Evolutionary conservation across 176 grass and related monocot species (phyloP).

Genomic region (Oryza punctata): DNA sequence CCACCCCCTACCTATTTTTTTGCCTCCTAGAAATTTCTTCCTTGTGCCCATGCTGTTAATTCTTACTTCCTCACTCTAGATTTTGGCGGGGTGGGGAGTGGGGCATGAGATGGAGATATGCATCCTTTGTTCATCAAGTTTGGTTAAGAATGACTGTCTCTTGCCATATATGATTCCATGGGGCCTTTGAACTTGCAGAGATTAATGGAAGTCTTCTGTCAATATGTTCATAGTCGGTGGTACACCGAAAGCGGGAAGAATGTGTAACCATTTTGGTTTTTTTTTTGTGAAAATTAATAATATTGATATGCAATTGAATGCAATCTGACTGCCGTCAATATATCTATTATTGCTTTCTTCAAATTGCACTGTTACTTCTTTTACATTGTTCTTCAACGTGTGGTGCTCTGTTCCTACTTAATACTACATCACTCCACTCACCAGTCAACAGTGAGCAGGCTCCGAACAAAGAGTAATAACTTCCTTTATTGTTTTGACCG

Average conservation of each 20-base stretch:
- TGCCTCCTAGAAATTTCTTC: slow-evolving; percentile 48
- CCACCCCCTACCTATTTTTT: slow-evolving; percentile 33
- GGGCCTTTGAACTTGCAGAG: slow-evolving; percentile 39
- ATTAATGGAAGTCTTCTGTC: slow-evolving; percentile 39
- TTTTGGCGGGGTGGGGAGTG: slow-evolving; percentile 73
- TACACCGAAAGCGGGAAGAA: slow-evolving; percentile 5
- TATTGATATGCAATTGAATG: slow-evolving; percentile 32
- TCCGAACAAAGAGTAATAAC: background rate
- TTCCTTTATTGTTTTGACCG: background rate
- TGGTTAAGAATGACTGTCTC: slow-evolving; percentile 41
- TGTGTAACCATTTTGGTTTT: slow-evolving; percentile 26
- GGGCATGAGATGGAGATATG: slow-evolving; percentile 51
- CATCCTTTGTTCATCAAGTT: slow-evolving; percentile 29
- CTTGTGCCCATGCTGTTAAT: slow-evolving; percentile 59
- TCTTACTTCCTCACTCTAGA: slow-evolving; percentile 73
- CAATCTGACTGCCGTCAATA: background rate
- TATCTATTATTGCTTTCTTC: background rate
- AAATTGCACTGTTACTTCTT: background rate
- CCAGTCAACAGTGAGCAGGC: background rate
- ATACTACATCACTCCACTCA: background rate
- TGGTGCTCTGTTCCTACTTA: background rate
- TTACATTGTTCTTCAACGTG: background rate
- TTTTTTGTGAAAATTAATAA: slow-evolving; percentile 33
- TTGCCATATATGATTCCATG: slow-evolving; percentile 44
- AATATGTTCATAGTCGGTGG: slow-evolving; percentile 16